Percentiles rank a stretch among this genome's conserved stretches.
phyloP scores from a whole-genome alignment of 2,329 filamentous ascomycete species.

The Stagonosporopsis tanaceti region DNA sequence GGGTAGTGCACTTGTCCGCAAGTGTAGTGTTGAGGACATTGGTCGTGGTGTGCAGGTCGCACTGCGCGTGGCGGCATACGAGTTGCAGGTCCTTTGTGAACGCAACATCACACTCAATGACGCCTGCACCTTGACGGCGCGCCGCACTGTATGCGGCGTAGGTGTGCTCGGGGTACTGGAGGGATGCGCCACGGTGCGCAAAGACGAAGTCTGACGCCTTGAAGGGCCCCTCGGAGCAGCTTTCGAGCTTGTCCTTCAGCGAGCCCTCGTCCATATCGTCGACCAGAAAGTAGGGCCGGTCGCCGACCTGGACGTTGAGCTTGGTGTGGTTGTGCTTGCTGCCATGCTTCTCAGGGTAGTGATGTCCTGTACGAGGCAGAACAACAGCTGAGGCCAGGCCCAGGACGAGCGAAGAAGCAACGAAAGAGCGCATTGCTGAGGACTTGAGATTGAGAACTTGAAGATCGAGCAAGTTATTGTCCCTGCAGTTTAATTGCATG shows the following conservation, averaged over 20 bases:
- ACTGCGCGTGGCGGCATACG: constrained; percentile 50
- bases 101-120: constrained; percentile 50
- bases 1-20: constrained; percentile 48
- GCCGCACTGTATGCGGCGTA: constrained; percentile 43
- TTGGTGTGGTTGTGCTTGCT: constrained; percentile 21
- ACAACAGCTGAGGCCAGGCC: constrained; percentile 41
- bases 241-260: constrained; percentile 48
- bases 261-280: constrained; percentile 50
- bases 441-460: constrained; percentile 11
- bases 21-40: constrained; percentile 48
- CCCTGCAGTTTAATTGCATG: constrained; percentile 26
- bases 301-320: constrained; percentile 47
- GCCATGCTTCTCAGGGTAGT: constrained; percentile 27
- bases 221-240: constrained; percentile 49
- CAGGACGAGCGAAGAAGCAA: constrained; percentile 37
- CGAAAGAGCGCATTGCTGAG: constrained; percentile 40
- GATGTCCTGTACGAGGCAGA: constrained; percentile 26
- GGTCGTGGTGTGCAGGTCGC: constrained; percentile 51
- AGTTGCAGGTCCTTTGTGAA: constrained; percentile 51
- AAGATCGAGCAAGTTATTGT: constrained; percentile 18
- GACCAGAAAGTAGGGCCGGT: constrained; percentile 48
- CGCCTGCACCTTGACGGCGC: constrained; percentile 45
- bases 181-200: constrained; percentile 47
- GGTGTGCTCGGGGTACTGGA: constrained; percentile 50
- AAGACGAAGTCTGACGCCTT: constrained; percentile 46